Percentiles rank a stretch among this genome's conserved stretches.
Evolutionary conservation across 805 yeast species (phyloP).

Genomic region (Myxozyma udenii): DNA sequence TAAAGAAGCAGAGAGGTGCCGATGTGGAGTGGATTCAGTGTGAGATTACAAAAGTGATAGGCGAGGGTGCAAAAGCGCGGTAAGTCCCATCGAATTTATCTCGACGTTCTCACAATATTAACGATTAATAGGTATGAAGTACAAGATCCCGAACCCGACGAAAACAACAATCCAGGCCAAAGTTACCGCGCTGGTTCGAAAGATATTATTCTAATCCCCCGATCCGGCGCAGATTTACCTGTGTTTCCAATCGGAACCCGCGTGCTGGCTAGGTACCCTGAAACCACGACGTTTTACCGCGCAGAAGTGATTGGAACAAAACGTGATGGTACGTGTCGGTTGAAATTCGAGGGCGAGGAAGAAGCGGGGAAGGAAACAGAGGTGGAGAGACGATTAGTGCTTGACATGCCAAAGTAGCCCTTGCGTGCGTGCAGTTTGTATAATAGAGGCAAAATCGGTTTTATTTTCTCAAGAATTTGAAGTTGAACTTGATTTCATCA

Average conservation of each 20-base stretch:
- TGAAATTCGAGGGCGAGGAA: constrained; percentile 94
- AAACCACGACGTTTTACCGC: constrained; percentile 93
- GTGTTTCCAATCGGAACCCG: constrained; percentile 71
- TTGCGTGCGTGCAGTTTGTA: background rate
- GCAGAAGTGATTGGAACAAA: constrained; percentile 83
- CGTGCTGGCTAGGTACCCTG: constrained; percentile 93
- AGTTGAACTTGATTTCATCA: background rate
- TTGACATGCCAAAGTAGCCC: constrained; percentile 49
- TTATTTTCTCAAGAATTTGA: background rate
- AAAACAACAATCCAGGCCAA: constrained; percentile 81
- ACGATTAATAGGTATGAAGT: constrained; percentile 61
- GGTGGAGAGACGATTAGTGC: constrained; percentile 77
- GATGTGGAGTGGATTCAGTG: constrained; percentile 96
- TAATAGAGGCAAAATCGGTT: background rate
- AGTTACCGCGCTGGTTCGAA: constrained; percentile 77
- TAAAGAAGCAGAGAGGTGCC: constrained; percentile 56
- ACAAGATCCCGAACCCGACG: constrained; percentile 98
- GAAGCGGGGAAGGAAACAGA: constrained; percentile 94
- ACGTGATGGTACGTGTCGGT: constrained; percentile 70
- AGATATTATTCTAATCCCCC: constrained; percentile 73
- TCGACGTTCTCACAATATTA: constrained; percentile 24
- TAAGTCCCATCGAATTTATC: constrained; percentile 16
- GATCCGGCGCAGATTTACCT: constrained; percentile 43
- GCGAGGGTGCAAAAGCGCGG: constrained; percentile 55
- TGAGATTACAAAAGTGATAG: constrained; percentile 72